Evolutionary conservation across 2,329 filamentous ascomycete species (phyloP).

Genomic region (Akanthomyces muscarius): DNA sequence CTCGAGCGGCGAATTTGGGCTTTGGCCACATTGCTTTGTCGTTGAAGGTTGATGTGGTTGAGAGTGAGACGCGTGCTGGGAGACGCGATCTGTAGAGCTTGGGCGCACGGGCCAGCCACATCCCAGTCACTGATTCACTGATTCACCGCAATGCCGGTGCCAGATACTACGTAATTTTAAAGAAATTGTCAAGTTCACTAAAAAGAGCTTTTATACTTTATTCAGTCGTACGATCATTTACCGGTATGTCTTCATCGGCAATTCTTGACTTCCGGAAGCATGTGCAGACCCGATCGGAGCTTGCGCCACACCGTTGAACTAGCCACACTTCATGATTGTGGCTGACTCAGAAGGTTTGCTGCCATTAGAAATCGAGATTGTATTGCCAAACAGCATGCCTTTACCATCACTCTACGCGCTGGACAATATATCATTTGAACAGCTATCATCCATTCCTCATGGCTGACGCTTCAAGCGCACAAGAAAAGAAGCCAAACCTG

Average conservation of each 20-base stretch:
- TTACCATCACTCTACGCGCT: background rate
- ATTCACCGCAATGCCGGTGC: background rate
- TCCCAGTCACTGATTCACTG: background rate
- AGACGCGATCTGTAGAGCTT: constrained; percentile 13
- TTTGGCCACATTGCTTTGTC: background rate
- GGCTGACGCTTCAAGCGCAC: constrained; percentile 25
- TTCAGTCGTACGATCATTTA: background rate
- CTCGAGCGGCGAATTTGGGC: constrained; percentile 3
- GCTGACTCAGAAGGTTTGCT: background rate
- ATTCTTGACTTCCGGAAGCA: background rate
- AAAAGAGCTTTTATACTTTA: too few species aligned
- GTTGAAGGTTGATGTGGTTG: constrained; percentile 5
- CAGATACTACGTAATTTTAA: background rate
- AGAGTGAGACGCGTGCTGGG: constrained; percentile 4
- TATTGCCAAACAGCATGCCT: background rate
- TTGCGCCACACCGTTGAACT: background rate
- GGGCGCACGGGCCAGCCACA: constrained; percentile 5
- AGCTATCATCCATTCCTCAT: constrained; percentile 19
- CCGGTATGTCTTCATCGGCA: background rate
- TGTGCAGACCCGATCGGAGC: background rate
- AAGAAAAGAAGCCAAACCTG: constrained; percentile 27
- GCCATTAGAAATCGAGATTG: background rate
- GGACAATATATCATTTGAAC: background rate
- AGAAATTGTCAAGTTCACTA: background rate
- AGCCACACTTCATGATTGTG: constrained; percentile 5